Evolutionary conservation across 805 yeast species (phyloP), one percentile per base, ranked within the genome.

Genomic region (Spencermartinsiella europaea): DNA sequence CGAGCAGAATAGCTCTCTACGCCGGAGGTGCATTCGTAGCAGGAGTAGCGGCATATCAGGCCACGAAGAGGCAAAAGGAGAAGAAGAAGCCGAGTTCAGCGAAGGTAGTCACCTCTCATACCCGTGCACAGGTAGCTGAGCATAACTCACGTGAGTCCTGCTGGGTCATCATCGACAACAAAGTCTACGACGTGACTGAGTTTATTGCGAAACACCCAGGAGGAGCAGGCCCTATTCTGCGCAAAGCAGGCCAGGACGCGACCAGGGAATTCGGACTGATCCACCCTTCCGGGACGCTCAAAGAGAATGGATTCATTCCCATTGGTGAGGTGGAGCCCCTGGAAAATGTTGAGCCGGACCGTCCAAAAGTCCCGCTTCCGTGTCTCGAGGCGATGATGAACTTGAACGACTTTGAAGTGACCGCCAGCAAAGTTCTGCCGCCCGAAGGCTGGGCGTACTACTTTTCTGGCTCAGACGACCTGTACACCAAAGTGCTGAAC

Each of bases 231-330:
- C 68, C 73, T 15, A 67, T 77, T 33, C 56, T 74, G 45, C 64
- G 62, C 28, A 66, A 66, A 52, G 80, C 78, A 5, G 82, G 81
- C 19, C 65, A 66, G 46, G 79, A 77, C 56, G 81, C 77, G 3
- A 67, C 76, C 22, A 46, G 49, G 17, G 64, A 60, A 19, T 61
- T 61, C 35, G 60, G 55, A 17, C 15, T 49, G 44, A 45, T 54
- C 42, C 58, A 54, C 48, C 54, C 58, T 34, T 40, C 54, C 4
- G 53, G 61, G 37, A 58, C 61, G 21, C 61, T 59, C 21, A 55
- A 56, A 20, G 60, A 55, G 19, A 53, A 54, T 25, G 37, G 38
- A 1, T 34, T 40, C 16, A 14, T 27, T 2, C 46, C 42, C 15
- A 38, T 49, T n/a, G 58, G 51, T 5, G 34, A 40, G 19, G 47